Conservation (phyloP, 2,329 filamentous ascomycete species). For the Colletotrichum coccodes region DNA sequence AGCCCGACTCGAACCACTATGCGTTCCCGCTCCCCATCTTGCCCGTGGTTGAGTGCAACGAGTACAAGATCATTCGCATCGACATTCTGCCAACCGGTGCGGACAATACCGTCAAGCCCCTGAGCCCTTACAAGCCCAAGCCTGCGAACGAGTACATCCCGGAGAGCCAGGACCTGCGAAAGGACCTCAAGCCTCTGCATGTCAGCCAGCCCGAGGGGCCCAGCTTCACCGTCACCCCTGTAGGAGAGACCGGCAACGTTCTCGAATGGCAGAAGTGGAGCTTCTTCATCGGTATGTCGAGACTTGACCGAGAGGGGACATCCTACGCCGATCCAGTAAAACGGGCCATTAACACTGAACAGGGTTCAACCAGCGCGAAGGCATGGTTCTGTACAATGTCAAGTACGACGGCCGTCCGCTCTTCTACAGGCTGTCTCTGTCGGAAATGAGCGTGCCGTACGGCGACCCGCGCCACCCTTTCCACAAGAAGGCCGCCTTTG, state of each 20-base stretch:
- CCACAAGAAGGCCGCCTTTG: constrained; percentile 73
- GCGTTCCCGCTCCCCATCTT: constrained; percentile 74
- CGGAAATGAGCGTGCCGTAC: constrained; percentile 72
- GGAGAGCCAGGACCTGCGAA: constrained; percentile 66
- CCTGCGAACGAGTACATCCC: constrained; percentile 72
- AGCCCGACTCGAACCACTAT: constrained; percentile 76
- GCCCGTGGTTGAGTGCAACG: constrained; percentile 71
- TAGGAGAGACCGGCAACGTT: constrained; percentile 16
- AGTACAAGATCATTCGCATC: constrained; percentile 73
- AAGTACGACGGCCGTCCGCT: constrained; percentile 66
- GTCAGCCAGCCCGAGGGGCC: constrained; percentile 71
- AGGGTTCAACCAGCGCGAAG: constrained; percentile 68
- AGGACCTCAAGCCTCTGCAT: constrained; percentile 69
- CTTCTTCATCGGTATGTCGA: constrained; percentile 57
- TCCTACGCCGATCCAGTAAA: no score
- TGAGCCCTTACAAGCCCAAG: constrained; percentile 65
- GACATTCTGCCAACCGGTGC: constrained; percentile 75
- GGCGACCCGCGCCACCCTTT: constrained; percentile 72
- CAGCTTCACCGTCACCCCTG: constrained; percentile 54
- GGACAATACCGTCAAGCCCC: constrained; percentile 66
- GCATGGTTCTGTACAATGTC: constrained; percentile 68
- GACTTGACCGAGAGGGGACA: not conserved
- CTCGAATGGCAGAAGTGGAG: constrained; percentile 54
- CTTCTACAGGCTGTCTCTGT: constrained; percentile 66
- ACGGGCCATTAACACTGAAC: not conserved